These are phyloP conservation scores for Wallemia ichthyophaga DNA, from an alignment of 1,284 basidiomycete species.

Conservation along the genomic window DNA sequence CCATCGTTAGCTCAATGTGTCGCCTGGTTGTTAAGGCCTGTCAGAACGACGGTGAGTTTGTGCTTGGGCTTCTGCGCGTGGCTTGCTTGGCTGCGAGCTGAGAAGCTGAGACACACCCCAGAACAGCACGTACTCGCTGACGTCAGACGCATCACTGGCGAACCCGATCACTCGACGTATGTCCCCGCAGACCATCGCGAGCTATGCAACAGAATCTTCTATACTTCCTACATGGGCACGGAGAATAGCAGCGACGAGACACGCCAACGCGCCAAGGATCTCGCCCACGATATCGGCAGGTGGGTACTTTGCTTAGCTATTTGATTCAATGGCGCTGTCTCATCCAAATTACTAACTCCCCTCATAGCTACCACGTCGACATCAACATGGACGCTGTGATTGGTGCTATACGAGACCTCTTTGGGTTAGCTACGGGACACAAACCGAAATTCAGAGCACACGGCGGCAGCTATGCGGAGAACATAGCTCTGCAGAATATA, in stretches of 20 bases:
- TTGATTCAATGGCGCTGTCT: not conserved
- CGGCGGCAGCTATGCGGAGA: constrained; percentile 64
- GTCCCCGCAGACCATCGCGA: constrained; percentile 58
- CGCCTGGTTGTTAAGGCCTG: constrained; percentile 53
- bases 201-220: constrained; percentile 61
- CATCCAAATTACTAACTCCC: too few species aligned
- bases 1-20: constrained; percentile 91
- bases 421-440: constrained; percentile 48
- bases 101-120: constrained; percentile 11
- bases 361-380: constrained; percentile 70
- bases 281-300: constrained; percentile 69
- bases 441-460: constrained; percentile 63
- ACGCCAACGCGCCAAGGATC: constrained; percentile 47
- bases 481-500: constrained; percentile 89
- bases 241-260: constrained; percentile 79
- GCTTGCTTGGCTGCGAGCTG: too few species aligned
- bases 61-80: too few species aligned
- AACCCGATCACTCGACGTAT: constrained; percentile 46
- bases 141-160: constrained; percentile 60
- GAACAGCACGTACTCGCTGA: constrained; percentile 70
- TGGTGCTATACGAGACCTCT: constrained; percentile 49
- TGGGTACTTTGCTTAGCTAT: constrained; percentile 12
- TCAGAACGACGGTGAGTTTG: constrained; percentile 28
- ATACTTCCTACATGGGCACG: constrained; percentile 98
- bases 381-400: constrained; percentile 89